Conservation (phyloP, 2,329 filamentous ascomycete species). For the Trichoderma sp. region DNA sequence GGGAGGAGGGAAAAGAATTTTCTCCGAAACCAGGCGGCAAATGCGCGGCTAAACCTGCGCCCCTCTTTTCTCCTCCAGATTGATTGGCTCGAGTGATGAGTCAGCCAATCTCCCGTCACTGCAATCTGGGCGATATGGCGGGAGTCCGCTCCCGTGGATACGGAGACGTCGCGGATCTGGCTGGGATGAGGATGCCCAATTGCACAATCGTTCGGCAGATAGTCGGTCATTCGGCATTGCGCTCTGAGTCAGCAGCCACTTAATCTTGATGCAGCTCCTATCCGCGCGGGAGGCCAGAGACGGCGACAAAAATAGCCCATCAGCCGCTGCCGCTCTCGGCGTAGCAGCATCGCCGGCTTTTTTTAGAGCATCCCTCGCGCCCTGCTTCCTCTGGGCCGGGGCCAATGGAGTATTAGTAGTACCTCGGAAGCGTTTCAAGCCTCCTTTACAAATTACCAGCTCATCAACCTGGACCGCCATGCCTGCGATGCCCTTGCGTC, state of each 20-base stretch:
- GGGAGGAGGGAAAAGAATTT: conserved; percentile 41
- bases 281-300: background rate
- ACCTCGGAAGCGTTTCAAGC: conserved; percentile 13
- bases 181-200: background rate
- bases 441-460: conserved; percentile 11
- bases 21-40: conserved; percentile 34
- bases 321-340: background rate
- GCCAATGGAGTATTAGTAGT: background rate
- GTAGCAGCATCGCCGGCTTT: background rate
- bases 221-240: background rate
- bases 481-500: background rate
- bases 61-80: too few species aligned
- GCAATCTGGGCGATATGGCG: background rate
- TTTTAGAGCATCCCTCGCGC: background rate
- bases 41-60: conserved; percentile 10
- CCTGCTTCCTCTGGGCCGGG: conserved; percentile 17
- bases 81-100: background rate
- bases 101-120: background rate
- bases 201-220: background rate
- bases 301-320: background rate
- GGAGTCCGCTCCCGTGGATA: background rate
- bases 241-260: background rate
- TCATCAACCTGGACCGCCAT: conserved; percentile 12
- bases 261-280: background rate
- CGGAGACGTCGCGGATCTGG: background rate